Conservation (phyloP, 257 asterid species). For the Perilla frutescens region DNA sequence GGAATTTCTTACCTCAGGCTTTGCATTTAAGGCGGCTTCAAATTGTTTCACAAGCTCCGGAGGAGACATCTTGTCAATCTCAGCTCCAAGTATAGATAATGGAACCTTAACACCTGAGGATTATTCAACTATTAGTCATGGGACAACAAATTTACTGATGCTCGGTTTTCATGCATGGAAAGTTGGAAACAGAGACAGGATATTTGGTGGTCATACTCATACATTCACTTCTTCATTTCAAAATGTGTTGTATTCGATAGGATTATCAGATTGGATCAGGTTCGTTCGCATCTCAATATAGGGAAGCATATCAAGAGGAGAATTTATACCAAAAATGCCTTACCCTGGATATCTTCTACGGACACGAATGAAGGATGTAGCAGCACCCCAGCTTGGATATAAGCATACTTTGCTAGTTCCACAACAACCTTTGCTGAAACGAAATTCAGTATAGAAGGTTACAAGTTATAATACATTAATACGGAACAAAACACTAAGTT, state of each 20-base stretch:
- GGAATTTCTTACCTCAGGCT: conserved; percentile 52
- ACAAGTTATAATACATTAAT: not conserved
- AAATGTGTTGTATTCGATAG: not conserved
- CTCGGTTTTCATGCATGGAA: not conserved
- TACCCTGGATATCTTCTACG: conserved; percentile 64
- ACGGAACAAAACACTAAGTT: not conserved
- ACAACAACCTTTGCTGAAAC: conserved; percentile 70
- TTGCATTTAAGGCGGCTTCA: conserved; percentile 48
- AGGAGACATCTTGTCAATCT: conserved; percentile 50
- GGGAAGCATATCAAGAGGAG: not conserved
- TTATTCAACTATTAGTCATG: not conserved
- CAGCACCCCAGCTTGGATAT: conserved; percentile 62
- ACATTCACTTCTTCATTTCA: not conserved
- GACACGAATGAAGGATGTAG: conserved; percentile 67
- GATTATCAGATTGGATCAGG: not conserved
- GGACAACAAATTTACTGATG: not conserved
- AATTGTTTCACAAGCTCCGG: conserved; percentile 59
- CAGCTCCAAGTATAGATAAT: conserved; percentile 66
- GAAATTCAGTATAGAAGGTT: not conserved
- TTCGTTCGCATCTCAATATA: not conserved
- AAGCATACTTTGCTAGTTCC: conserved; percentile 56
- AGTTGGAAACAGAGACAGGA: not conserved
- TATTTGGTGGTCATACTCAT: not conserved
- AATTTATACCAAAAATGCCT: not conserved
- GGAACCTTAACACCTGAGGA: conserved; percentile 74